Evolutionary conservation across 1,284 basidiomycete species (phyloP), one percentile per base, ranked within the genome.

Genomic region (Malassezia pachydermatis): DNA sequence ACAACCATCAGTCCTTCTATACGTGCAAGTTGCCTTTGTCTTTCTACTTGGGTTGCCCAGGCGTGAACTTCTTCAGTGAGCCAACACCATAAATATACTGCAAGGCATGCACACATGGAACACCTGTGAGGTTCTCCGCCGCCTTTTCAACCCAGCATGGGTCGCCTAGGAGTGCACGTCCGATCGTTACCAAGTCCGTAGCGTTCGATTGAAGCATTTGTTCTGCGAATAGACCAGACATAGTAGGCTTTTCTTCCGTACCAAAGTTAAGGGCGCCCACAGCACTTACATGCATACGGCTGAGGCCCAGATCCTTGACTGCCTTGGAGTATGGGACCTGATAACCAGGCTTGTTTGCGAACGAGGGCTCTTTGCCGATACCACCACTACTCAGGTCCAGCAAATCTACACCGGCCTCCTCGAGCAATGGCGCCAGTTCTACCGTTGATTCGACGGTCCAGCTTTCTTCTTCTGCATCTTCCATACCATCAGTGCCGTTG

Each of bases 181-280:
- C 67, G 20, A 69, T 23, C 14, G 63, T 35, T 13, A 70, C 45
- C 3, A 62, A 55, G 35, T 67, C 62, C 8, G 54, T 54, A 8
- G 59, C 41, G 11, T 54, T 54, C 4, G 55, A 37, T 24, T 60
- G 40, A 9, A 71, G 52, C 17, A 54, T 51, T 40, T 58, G 22
- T 29, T 71, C 63, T 0, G 67, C 68, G 22, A 70, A 29, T 19
- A 54, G 41, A 3, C 68, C 68, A 11, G 55, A 32, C 39, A 59
- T 27, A 8, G 36, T 27, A n/a, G 55, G 45, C 24, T 58, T 50
- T 3, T 48, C 45, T 5, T 47, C 53, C 16, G 55, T 55, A 4
- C 57, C 51, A 7, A 57, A 61, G n/a, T 70, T 60, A 53, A 71
- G 55, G 47, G 60, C 59, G 14, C 68, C 68, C 11, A 71, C 65